Evolutionary conservation across 805 yeast species (phyloP).

Genomic region (Teunomyces pallodes): DNA sequence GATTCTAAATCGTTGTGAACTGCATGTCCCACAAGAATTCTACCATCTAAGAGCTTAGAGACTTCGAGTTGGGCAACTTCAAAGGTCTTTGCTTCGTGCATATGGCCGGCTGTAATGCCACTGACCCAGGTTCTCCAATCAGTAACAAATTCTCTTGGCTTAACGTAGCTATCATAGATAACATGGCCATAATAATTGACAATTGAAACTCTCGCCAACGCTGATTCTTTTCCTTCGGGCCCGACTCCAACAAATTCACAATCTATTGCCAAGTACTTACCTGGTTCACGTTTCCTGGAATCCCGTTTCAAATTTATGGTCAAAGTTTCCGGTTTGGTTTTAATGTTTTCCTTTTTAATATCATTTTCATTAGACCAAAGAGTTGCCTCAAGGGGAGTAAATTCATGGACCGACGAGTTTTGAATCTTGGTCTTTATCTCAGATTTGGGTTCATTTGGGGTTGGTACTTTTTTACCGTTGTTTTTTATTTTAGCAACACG

Average conservation of each 20-base stretch:
- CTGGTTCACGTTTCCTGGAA: slow-evolving; percentile 45
- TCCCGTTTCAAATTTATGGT: slow-evolving; percentile 12
- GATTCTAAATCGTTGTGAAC: slow-evolving; percentile 74
- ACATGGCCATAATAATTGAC: slow-evolving; percentile 80
- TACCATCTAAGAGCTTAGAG: slow-evolving; percentile 49
- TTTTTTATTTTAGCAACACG: not conserved
- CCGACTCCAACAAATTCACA: slow-evolving; percentile 96
- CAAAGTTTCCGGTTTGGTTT: not conserved
- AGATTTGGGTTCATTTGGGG: not conserved
- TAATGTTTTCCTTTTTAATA: not conserved
- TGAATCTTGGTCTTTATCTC: not conserved
- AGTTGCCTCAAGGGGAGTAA: not conserved
- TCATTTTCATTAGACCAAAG: slow-evolving; percentile 7
- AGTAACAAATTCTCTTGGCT: slow-evolving; percentile 71
- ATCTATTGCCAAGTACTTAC: slow-evolving; percentile 79
- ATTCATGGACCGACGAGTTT: not conserved
- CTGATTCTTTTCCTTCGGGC: slow-evolving; percentile 63
- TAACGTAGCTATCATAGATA: slow-evolving; percentile 70
- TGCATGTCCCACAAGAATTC: slow-evolving; percentile 81
- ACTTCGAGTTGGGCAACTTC: slow-evolving; percentile 62
- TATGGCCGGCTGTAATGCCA: slow-evolving; percentile 72
- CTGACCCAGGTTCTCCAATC: slow-evolving; percentile 94
- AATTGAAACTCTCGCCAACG: slow-evolving; percentile 80
- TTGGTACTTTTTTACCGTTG: not conserved
- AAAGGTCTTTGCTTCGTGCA: slow-evolving; percentile 66